phyloP scores from a whole-genome alignment of 495 filamentous ascomycete genomes.

The Rusavskia elegans region DNA sequence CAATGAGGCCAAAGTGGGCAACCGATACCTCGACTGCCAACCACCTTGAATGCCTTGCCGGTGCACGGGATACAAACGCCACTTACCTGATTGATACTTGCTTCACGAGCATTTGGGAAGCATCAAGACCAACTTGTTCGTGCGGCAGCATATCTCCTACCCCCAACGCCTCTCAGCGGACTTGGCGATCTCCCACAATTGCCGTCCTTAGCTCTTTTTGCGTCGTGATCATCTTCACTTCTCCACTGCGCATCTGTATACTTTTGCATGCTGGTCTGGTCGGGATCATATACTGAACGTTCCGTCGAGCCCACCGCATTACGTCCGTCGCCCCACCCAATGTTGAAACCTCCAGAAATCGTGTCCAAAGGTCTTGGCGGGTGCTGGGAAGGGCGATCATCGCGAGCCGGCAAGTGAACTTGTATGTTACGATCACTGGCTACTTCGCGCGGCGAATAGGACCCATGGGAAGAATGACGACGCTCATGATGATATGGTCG shows the following conservation, averaged over 20 bases:
- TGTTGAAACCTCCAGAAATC: not conserved
- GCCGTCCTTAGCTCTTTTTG: not conserved
- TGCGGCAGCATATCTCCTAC: slow-evolving; percentile 6
- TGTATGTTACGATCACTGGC: not conserved
- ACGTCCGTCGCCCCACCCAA: not conserved
- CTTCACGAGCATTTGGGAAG: not conserved
- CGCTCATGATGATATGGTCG: not conserved
- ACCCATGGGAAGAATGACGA: not conserved
- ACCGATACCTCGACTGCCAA: too few relatives aligned
- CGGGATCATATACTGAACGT: not conserved
- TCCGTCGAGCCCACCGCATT: not conserved
- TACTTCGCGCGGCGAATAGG: not conserved
- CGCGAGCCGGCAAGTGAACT: not conserved
- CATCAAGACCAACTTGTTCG: not conserved
- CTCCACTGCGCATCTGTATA: too few relatives aligned
- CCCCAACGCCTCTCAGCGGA: not conserved
- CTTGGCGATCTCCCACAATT: not conserved
- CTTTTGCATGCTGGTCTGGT: not conserved
- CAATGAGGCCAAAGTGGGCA: too few relatives aligned
- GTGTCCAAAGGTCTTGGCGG: not conserved
- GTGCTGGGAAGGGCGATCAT: not conserved
- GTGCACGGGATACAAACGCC: too few relatives aligned
- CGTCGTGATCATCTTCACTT: too few relatives aligned
- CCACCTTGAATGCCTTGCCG: too few relatives aligned
- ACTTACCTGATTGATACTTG: too few relatives aligned